Evolutionary conservation across 345 rosid species (phyloP), one percentile per base, ranked within the genome.

Genomic region (Cardamine chenopodiifolia): DNA sequence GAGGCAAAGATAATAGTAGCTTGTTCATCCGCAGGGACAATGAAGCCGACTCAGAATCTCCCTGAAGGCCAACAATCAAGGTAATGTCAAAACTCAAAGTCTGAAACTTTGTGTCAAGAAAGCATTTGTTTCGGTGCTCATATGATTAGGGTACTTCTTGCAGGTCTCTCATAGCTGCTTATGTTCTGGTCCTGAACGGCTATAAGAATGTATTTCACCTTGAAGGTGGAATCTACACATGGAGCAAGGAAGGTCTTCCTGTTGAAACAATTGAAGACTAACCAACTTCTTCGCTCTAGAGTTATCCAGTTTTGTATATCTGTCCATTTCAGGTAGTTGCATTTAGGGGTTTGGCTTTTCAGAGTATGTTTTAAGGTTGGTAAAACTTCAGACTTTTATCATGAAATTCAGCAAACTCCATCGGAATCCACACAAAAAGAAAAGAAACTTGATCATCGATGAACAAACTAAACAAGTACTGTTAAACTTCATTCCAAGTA

Each of bases 21-120:
- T 55, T 95, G 99, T 85, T 79, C 99, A 47, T 69, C 97, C 0
- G 99, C 96, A 12, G 99, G 99, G 0, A 90, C 99, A 0, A 85
- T 82, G 87, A 93, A 80, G 78, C 98, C 98, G 50, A 73, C 97
- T 8, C 91, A 89, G 80, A 93, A 73, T 83, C 93, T 93, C 29
- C 98, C 98, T 8, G 89, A 93, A 85, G 98, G 98, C 62, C 95
- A 93, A 68, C 98, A 90, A 47, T 93, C 98, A 4, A 93, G 98
- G 98, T 93, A 34, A 6, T 62, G 4, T 44, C 42, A 35, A 34
- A 60, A 20, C 10, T 13, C 62, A 34, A 60, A 20, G 14, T 13
- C 62, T 49, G 42, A 29, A 64, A 70, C 68, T 35, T 22, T 29
- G 5, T 62, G 32, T 18, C 49, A 11, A 39, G 50, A 25, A 40